phyloP scores from a whole-genome alignment of 352 stramenopile genomes.

The Globisporangium sylvaticum region DNA sequence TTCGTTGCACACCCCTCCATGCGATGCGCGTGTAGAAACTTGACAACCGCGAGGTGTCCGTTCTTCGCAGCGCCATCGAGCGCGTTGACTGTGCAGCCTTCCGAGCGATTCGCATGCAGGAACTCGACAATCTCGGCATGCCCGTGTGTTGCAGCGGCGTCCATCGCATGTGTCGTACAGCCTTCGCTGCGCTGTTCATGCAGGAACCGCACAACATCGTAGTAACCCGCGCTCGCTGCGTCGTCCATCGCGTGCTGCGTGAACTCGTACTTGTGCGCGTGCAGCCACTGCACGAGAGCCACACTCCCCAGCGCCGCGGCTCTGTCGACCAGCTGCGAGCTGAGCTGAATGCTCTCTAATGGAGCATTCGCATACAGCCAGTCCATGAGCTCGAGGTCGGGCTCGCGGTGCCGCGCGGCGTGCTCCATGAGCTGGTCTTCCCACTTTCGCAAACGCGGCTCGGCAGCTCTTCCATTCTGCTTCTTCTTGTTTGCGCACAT shows the following conservation, averaged over 20 bases:
- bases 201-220: conserved; percentile 1
- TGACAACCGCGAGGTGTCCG: conserved; percentile 3
- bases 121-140: not conserved
- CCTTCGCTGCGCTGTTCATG: conserved; percentile 5
- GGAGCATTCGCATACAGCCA: conserved; percentile 10
- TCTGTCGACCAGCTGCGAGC: conserved; percentile 1
- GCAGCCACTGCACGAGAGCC: conserved; percentile 10
- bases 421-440: conserved; percentile 13
- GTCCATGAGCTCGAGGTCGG: conserved; percentile 9
- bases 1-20: conserved; percentile 5
- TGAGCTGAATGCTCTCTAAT: conserved; percentile 4
- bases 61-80: conserved; percentile 11
- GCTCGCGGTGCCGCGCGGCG: not conserved
- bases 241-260: conserved; percentile 8
- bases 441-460: not conserved
- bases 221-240: conserved; percentile 8
- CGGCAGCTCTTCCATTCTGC: not conserved
- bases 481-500: not conserved
- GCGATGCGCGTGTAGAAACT: conserved; percentile 7
- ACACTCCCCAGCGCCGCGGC: conserved; percentile 2
- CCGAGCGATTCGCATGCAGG: conserved; percentile 4
- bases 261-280: conserved; percentile 7
- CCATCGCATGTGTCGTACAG: conserved; percentile 8
- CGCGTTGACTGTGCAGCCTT: conserved; percentile 6
- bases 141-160: conserved; percentile 6